These are phyloP conservation scores for Halophytophthora polymorphica DNA, from an alignment of 352 stramenopile species.

Conservation along the genomic window DNA sequence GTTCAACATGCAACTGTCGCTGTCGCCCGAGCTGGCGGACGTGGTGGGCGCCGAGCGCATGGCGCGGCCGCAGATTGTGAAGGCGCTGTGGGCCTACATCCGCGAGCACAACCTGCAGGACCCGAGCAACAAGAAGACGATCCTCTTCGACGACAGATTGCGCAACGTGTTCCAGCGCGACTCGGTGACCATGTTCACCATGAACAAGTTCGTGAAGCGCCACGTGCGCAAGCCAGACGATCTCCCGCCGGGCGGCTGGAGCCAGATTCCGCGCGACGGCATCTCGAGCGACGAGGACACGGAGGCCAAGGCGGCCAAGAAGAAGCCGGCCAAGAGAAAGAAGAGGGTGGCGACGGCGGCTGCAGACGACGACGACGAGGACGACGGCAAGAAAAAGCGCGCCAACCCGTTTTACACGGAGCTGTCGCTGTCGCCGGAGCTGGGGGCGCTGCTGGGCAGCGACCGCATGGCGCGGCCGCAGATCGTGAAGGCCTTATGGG, in stretches of 20 bases:
- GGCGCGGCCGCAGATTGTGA: slow-evolving; percentile 92
- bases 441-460: slow-evolving; percentile 72
- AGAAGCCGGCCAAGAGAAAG: slow-evolving; percentile 54
- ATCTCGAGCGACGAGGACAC: slow-evolving; percentile 81
- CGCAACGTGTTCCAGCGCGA: slow-evolving; percentile 75
- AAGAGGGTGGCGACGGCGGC: slow-evolving; percentile 41
- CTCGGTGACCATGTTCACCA: slow-evolving; percentile 86
- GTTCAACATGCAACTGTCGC: slow-evolving; percentile 75
- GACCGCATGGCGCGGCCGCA: slow-evolving; percentile 87
- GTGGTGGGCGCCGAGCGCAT: slow-evolving; percentile 86
- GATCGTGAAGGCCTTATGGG: slow-evolving; percentile 94
- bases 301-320: slow-evolving; percentile 55
- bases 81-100: slow-evolving; percentile 97
- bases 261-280: slow-evolving; percentile 71
- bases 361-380: slow-evolving; percentile 38
- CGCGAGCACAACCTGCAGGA: slow-evolving; percentile 94
- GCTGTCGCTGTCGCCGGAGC: slow-evolving; percentile 70
- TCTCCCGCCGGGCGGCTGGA: slow-evolving; percentile 61
- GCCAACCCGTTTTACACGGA: slow-evolving; percentile 75
- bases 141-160: slow-evolving; percentile 89
- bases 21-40: slow-evolving; percentile 73
- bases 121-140: slow-evolving; percentile 91
- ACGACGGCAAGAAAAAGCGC: slow-evolving; percentile 52
- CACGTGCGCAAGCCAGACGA: slow-evolving; percentile 77
- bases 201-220: slow-evolving; percentile 89